Conservation (phyloP, 108 stramenopile genomes). For the Skeletonema tropicum region DNA sequence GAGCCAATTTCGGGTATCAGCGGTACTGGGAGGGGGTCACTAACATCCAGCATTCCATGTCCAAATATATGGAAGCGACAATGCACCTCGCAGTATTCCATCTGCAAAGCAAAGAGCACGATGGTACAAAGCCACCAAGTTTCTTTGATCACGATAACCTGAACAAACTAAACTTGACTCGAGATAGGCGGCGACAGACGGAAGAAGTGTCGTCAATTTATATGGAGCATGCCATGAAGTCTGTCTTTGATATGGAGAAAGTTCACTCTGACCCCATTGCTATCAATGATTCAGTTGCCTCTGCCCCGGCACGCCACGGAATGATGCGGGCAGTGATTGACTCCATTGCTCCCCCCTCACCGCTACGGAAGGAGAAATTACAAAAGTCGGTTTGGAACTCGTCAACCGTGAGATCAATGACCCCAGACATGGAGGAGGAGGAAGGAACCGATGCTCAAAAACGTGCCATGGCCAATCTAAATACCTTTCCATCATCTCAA, state of each 20-base stretch:
- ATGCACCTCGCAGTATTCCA: constrained; percentile 62
- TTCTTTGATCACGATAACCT: constrained; percentile 66
- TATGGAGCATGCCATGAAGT: constrained; percentile 10
- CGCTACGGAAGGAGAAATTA: neutral
- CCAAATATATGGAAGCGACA: constrained; percentile 74
- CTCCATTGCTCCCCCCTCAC: neutral
- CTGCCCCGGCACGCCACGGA: neutral
- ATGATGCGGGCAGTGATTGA: neutral
- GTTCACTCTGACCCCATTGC: neutral
- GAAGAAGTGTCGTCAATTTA: constrained; percentile 10
- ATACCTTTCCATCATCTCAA: constrained; percentile 13
- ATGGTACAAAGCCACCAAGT: constrained; percentile 53
- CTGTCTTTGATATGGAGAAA: constrained; percentile 13
- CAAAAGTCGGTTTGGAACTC: constrained; percentile 2
- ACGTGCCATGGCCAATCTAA: neutral
- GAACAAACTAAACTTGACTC: constrained; percentile 55
- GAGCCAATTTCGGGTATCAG: constrained; percentile 67
- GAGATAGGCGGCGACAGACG: constrained; percentile 55
- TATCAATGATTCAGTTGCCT: neutral
- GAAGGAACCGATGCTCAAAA: neutral
- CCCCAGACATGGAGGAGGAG: neutral
- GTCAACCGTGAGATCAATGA: neutral
- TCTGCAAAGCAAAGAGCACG: constrained; percentile 63
- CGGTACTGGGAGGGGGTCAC: constrained; percentile 72
- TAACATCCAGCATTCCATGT: constrained; percentile 52